A percentile compares a stretch with the other conserved stretches of the same genome.
phyloP scores from a whole-genome alignment of 768 basidiomycete species.

The Suillus ampliporus region DNA sequence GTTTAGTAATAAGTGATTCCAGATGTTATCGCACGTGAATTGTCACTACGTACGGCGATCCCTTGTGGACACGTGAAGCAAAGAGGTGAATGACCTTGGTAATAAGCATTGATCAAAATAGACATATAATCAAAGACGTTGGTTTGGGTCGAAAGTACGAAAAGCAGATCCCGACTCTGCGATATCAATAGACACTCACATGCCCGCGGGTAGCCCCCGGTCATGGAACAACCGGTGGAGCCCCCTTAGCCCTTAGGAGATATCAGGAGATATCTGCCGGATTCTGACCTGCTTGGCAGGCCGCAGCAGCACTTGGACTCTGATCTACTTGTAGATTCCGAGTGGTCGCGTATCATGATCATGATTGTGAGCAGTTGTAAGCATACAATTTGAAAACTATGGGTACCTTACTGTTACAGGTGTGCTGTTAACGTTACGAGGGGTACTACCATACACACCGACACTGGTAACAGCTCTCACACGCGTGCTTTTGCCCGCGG shows the following conservation, averaged over 20 bases:
- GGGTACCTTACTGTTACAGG: neutral
- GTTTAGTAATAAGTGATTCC: constrained; percentile 1
- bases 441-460: too few species aligned
- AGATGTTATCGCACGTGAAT: neutral
- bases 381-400: too few species aligned
- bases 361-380: too few species aligned
- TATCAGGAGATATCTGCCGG: neutral
- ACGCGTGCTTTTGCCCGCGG: neutral
- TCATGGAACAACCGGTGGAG: neutral
- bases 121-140: neutral
- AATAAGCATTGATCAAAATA: neutral
- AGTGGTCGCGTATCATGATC: neutral
- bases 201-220: neutral
- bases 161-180: neutral
- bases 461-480: neutral
- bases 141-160: neutral
- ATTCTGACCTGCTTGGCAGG: neutral
- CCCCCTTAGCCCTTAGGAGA: too few species aligned
- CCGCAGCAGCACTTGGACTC: neutral
- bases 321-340: neutral
- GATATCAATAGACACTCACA: neutral
- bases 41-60: neutral
- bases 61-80: neutral
- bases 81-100: neutral
- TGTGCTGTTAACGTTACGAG: neutral